Base-by-base conservation (phyloP, 805 yeast genomes). In the Metschnikowia picachoensis region DNA sequence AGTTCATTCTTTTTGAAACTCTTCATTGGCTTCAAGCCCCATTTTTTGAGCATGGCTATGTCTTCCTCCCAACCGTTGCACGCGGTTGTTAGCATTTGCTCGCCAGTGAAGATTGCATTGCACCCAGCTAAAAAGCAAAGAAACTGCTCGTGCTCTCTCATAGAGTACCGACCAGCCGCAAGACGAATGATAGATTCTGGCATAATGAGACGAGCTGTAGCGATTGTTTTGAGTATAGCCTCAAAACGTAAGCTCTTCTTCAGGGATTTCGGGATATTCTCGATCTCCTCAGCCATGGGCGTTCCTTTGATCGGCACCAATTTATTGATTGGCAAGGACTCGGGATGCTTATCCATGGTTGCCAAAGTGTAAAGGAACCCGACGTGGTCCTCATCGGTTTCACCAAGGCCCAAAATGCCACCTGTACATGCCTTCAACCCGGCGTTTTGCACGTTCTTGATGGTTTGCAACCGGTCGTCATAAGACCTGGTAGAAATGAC, bases 61-160 rank as follows among this genome's bases (percentile, higher is more conserved):
- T 86, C 94, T 56, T 85, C 91, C 38, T 85, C 88, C 91, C 92
- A 86, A 7, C 89, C 90, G 54, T 79, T 83, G 60, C 92, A 85
- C 80, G 82, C 79, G 4, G 94, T 87, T 2, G 94, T 86, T 46
- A 86, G 67, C 92, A 86, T 86, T 53, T 76, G 79, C 61, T 85
- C 83, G 32, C 94, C 94, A 0, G 91, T 86, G 64, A 86, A 86
- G 35, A 86, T 82, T 15, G 92, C 90, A 63, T 86, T 86, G 53
- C 83, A 82, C 15, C 94, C 94, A 30, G 84, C 80, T 79, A 83
- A 74, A 62, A 86, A 86, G 52, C 91, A 83, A 56, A 86, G 62
- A 46, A 82, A 77, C 61, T 86, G 94, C 55, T 86, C 90, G 47
- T 76, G 67, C 56, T 86, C 91, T 53, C 79, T 82, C 91, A 86